Percentiles rank a stretch among this genome's conserved stretches.
Conservation (phyloP, 208 protist species). For the Naegleria fowleri region DNA sequence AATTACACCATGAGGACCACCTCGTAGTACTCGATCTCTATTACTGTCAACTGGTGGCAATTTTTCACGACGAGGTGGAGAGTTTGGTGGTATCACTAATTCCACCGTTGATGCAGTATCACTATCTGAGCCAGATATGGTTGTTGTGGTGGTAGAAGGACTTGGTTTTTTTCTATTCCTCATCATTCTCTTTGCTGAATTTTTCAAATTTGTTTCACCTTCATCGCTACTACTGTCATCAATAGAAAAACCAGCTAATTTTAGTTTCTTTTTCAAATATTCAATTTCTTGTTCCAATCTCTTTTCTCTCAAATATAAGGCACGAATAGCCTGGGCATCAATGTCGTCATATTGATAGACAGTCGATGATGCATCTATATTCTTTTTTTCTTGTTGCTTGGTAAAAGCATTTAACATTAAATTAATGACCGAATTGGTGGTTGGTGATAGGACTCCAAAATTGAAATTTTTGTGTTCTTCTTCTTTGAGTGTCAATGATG, state of each 20-base stretch:
- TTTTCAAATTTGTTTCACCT: not conserved
- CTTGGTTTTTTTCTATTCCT: not conserved
- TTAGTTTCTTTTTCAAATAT: not conserved
- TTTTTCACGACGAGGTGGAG: too few relatives aligned
- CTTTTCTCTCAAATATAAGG: not conserved
- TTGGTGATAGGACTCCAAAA: not conserved
- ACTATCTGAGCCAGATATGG: too few relatives aligned
- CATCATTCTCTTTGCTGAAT: not conserved
- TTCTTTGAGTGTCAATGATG: too few relatives aligned
- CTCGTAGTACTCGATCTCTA: too few relatives aligned
- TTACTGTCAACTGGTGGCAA: too few relatives aligned
- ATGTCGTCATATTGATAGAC: slow-evolving; percentile 14
- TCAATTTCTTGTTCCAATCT: not conserved
- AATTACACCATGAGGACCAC: too few relatives aligned
- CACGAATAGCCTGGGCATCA: slow-evolving; percentile 26
- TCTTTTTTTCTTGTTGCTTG: not conserved
- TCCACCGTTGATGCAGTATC: too few relatives aligned
- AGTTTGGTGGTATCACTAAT: too few relatives aligned
- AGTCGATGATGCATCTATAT: not conserved
- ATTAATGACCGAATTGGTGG: not conserved
- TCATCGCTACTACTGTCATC: not conserved
- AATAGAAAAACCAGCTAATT: not conserved
- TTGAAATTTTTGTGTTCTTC: not conserved
- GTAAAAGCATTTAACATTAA: not conserved
- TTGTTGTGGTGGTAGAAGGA: not conserved